Percentiles rank a stretch among this genome's conserved stretches.
phyloP scores from a whole-genome alignment of 305 asterid species.

The Plantago coronopus region DNA sequence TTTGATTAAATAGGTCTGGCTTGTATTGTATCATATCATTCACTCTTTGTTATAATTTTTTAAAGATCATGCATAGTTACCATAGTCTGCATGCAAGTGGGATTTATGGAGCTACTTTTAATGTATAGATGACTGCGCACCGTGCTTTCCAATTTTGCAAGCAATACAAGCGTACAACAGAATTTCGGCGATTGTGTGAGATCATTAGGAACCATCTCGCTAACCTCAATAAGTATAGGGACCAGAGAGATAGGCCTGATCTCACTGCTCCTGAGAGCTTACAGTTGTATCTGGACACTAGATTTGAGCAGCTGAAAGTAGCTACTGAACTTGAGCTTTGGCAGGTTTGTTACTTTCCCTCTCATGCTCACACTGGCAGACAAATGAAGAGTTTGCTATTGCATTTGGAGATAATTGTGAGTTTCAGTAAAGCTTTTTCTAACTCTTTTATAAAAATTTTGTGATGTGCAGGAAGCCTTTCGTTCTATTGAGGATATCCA shows the following conservation, averaged over 20 bases:
- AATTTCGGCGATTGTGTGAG: conserved; percentile 88
- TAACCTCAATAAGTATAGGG: conserved; percentile 92
- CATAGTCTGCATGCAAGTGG: conserved; percentile 7
- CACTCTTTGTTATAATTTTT: too few species aligned
- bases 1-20: too few species aligned
- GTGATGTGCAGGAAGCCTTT: conserved; percentile 69
- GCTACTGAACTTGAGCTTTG: conserved; percentile 91
- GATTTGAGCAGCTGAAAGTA: conserved; percentile 92
- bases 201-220: conserved; percentile 88
- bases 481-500: conserved; percentile 84
- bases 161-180: conserved; percentile 93
- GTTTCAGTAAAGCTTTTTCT: conserved; percentile 11
- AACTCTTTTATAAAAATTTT: background rate
- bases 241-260: conserved; percentile 97
- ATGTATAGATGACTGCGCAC: conserved; percentile 80
- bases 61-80: background rate
- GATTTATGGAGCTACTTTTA: conserved; percentile 14
- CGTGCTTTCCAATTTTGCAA: conserved; percentile 97
- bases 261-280: conserved; percentile 86
- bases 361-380: background rate
- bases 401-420: conserved; percentile 10
- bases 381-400: conserved; percentile 1
- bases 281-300: conserved; percentile 89
- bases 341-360: conserved; percentile 57
- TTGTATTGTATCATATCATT: too few species aligned